Conservation (phyloP, 2,329 filamentous ascomycete genomes). For the Phialophora chinensis region DNA sequence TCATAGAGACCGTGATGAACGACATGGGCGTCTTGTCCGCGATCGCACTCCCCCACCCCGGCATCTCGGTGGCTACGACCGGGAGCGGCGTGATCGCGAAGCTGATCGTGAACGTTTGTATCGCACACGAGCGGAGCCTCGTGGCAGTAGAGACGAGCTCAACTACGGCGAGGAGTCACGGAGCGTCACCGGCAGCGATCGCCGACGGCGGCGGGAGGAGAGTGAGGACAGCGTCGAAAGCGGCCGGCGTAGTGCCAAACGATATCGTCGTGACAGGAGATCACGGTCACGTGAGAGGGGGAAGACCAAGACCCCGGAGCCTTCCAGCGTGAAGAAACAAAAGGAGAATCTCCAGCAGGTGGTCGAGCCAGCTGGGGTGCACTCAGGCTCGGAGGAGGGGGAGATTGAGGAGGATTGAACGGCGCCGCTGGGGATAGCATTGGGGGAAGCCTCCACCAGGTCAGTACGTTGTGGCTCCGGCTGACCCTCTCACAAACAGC, state of each 20-base stretch:
- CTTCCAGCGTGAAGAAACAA: conserved; percentile 42
- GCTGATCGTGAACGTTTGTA: conserved; percentile 89
- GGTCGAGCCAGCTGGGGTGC: conserved; percentile 66
- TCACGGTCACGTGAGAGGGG: conserved; percentile 57
- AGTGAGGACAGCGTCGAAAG: conserved; percentile 70
- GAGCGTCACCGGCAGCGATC: conserved; percentile 64
- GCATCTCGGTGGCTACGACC: conserved; percentile 66
- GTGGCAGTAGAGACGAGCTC: conserved; percentile 81
- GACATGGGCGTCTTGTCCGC: conserved; percentile 45
- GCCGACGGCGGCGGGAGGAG: conserved; percentile 74
- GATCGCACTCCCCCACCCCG: conserved; percentile 45
- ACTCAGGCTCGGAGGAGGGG: conserved; percentile 93
- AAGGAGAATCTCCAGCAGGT: conserved; percentile 39
- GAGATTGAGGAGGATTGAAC: conserved; percentile 82
- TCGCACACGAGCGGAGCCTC: conserved; percentile 78
- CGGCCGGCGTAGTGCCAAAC: conserved; percentile 65
- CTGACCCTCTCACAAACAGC: conserved; percentile 10
- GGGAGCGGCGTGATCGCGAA: conserved; percentile 85
- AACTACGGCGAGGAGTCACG: conserved; percentile 79
- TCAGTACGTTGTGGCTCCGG: conserved; percentile 26
- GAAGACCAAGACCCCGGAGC: conserved; percentile 58
- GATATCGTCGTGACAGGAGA: conserved; percentile 50
- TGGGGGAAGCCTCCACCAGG: conserved; percentile 14
- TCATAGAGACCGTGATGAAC: conserved; percentile 47
- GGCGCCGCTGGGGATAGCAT: background rate